A percentile compares a stretch with the other conserved stretches of the same genome.
These are phyloP conservation scores for Saccharomycopsis sp. DNA, from an alignment of 805 yeast species.

Conservation along the genomic window DNA sequence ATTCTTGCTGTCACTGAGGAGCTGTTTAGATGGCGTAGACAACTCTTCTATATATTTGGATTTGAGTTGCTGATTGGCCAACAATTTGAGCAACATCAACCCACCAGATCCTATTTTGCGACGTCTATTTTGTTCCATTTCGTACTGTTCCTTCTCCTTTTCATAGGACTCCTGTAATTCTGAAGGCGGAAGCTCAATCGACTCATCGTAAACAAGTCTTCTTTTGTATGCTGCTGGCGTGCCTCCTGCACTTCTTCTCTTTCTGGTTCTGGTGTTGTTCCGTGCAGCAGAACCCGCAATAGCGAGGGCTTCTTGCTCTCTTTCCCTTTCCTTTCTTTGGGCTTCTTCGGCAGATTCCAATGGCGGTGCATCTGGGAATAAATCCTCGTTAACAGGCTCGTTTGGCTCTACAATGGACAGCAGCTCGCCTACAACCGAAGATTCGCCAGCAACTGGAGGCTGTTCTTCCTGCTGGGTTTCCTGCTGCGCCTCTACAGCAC, in stretches of 20 bases:
- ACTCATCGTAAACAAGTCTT: not conserved
- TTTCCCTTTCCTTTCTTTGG: constrained; percentile 13
- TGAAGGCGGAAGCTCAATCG: not conserved
- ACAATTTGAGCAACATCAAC: not conserved
- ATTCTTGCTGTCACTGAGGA: not conserved
- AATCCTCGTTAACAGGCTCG: not conserved
- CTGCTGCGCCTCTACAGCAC: constrained; percentile 22
- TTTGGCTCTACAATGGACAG: not conserved
- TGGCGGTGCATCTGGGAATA: constrained; percentile 1
- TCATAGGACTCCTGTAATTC: not conserved
- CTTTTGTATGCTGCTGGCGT: not conserved
- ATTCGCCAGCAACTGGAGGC: not conserved
- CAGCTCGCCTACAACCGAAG: not conserved
- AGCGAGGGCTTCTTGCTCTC: not conserved
- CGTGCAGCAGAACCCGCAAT: not conserved
- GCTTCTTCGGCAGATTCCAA: constrained; percentile 17
- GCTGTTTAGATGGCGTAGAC: not conserved
- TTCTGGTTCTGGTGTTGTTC: not conserved
- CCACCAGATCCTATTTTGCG: not conserved
- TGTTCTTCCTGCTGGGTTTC: constrained; percentile 19
- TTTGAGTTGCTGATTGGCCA: not conserved
- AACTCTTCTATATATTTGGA: not conserved
- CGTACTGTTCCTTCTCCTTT: not conserved
- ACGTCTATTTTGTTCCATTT: not conserved
- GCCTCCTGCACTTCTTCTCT: constrained; percentile 1